These are phyloP conservation scores for Solanum neorickii DNA, from an alignment of 257 asterid genomes.

Conservation along the genomic window DNA sequence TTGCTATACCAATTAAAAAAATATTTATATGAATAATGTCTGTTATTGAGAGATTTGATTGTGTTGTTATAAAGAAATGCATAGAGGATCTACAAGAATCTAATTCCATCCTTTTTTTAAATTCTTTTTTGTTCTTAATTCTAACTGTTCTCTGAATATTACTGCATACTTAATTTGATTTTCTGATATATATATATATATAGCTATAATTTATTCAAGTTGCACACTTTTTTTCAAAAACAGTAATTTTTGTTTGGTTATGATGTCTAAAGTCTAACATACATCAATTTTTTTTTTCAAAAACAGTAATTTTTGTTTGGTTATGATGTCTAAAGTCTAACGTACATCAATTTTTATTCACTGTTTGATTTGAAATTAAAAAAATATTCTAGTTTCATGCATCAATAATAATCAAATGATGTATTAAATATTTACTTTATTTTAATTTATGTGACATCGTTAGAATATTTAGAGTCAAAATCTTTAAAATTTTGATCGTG, in stretches of 20 bases:
- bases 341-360: neutral
- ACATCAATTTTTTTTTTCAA: no score
- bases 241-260: neutral
- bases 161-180: neutral
- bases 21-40: no score
- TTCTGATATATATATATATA: neutral
- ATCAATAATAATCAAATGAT: neutral
- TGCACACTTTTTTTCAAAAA: no score
- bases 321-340: neutral
- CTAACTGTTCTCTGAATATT: neutral
- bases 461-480: accelerated
- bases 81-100: no score
- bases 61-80: no score
- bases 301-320: neutral
- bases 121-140: no score
- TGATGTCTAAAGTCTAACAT: neutral
- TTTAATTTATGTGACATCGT: no score
- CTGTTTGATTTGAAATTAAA: neutral
- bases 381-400: neutral
- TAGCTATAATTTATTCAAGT: no score
- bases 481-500: no score
- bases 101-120: no score
- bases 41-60: no score
- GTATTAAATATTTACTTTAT: neutral
- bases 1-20: no score